Conservation (phyloP, 179 eudicot genomes). For the Pouteria campechiana region DNA sequence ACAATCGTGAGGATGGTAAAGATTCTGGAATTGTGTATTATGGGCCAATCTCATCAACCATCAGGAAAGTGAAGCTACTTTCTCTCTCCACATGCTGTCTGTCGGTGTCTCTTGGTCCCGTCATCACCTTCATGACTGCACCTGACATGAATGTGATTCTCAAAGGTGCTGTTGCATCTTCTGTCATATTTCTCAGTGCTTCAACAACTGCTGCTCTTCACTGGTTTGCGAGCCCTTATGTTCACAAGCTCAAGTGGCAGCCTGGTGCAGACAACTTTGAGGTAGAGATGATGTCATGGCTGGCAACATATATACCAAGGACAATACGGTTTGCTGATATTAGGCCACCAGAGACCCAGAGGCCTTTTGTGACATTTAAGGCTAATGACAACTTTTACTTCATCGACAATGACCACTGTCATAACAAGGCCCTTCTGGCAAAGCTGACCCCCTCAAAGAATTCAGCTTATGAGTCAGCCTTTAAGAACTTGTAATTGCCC, state of each 20-base stretch:
- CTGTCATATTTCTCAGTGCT: slow-evolving; percentile 85
- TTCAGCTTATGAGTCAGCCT: slow-evolving; percentile 39
- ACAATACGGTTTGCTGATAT: slow-evolving; percentile 83
- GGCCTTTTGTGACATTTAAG: slow-evolving; percentile 82
- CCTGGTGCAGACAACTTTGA: slow-evolving; percentile 91
- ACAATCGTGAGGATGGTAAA: slow-evolving; percentile 21
- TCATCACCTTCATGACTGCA: slow-evolving; percentile 88
- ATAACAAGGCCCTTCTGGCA: slow-evolving; percentile 84
- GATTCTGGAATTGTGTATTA: slow-evolving; percentile 33
- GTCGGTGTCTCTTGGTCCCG: slow-evolving; percentile 83
- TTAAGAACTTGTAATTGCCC: slow-evolving; percentile 62
- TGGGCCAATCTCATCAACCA: slow-evolving; percentile 81
- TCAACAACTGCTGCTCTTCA: slow-evolving; percentile 82
- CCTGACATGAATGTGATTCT: slow-evolving; percentile 68
- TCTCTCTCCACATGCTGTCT: slow-evolving; percentile 90
- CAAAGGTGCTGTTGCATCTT: slow-evolving; percentile 88
- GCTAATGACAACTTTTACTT: slow-evolving; percentile 65
- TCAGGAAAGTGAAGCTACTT: slow-evolving; percentile 83
- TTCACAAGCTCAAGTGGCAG: slow-evolving; percentile 87
- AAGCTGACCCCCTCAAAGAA: slow-evolving; percentile 70
- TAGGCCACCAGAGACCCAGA: slow-evolving; percentile 58
- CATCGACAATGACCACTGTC: slow-evolving; percentile 77
- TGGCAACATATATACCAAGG: slow-evolving; percentile 50
- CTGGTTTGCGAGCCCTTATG: slow-evolving; percentile 97
- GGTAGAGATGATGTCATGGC: slow-evolving; percentile 94